Evolutionary conservation across 371 early-diverging fungal species (phyloP).

Genomic region (Mucor racemosus): DNA sequence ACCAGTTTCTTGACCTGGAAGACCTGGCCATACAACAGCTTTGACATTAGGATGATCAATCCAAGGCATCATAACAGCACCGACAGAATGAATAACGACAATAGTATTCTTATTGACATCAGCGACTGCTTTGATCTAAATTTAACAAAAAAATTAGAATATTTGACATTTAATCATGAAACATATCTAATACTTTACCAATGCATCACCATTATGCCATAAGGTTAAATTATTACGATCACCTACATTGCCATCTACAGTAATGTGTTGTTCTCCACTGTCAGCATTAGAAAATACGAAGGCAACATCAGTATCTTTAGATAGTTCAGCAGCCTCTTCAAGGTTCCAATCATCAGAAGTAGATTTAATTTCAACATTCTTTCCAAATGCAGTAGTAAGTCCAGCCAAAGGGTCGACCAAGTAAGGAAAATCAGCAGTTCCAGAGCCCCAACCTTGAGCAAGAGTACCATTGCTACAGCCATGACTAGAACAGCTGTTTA

Average conservation of each 20-base stretch:
- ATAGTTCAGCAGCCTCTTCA: constrained; percentile 33
- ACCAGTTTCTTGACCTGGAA: constrained; percentile 65
- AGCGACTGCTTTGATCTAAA: constrained; percentile 58
- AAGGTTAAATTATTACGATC: constrained; percentile 64
- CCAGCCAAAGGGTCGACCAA: constrained; percentile 49
- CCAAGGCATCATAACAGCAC: constrained; percentile 66
- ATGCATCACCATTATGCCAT: constrained; percentile 62
- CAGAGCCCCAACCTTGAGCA: constrained; percentile 72
- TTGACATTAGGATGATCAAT: constrained; percentile 59
- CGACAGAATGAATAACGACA: constrained; percentile 64
- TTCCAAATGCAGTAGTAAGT: constrained; percentile 42
- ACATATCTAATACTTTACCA: constrained; percentile 34
- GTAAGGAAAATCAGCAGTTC: constrained; percentile 64
- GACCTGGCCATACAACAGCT: constrained; percentile 58
- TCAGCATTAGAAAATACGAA: constrained; percentile 63
- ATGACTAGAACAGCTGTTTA: constrained; percentile 31
- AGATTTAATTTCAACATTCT: constrained; percentile 32
- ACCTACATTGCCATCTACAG: constrained; percentile 50
- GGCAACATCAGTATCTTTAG: constrained; percentile 54
- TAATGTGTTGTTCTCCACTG: constrained; percentile 60
- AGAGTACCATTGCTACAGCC: constrained; percentile 52
- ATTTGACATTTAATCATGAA: not conserved
- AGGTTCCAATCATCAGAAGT: constrained; percentile 47
- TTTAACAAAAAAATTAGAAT: not conserved
- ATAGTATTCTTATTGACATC: constrained; percentile 56